Percentiles rank a stretch among this genome's conserved stretches.
Conservation (phyloP, 139 green algal genomes). For the Chlorella sp. region DNA sequence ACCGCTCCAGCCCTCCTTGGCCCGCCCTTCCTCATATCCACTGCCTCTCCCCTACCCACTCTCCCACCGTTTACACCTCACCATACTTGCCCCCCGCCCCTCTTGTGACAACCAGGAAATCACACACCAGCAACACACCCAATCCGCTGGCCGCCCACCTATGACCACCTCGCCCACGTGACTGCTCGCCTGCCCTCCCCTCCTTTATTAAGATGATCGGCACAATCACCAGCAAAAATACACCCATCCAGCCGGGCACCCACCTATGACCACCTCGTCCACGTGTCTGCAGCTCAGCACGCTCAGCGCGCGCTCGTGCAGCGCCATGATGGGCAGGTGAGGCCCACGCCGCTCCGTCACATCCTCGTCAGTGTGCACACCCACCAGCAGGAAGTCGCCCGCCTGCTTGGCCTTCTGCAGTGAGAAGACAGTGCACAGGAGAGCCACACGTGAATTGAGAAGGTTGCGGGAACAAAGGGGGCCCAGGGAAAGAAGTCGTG, state of each 20-base stretch:
- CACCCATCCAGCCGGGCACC: neutral
- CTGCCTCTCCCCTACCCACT: too few relatives aligned
- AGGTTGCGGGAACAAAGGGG: too few relatives aligned
- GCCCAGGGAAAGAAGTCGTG: too few relatives aligned
- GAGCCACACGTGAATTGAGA: neutral
- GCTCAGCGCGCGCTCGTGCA: conserved; percentile 95
- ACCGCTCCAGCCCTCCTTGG: too few relatives aligned
- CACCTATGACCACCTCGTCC: conserved; percentile 96
- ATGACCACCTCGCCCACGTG: conserved; percentile 98
- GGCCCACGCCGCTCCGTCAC: conserved; percentile 77
- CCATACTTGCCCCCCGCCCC: too few relatives aligned
- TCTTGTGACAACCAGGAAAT: too few relatives aligned
- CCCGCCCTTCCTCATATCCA: neutral
- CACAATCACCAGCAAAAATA: neutral
- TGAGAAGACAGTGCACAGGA: neutral
- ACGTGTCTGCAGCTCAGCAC: conserved; percentile 97
- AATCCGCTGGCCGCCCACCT: conserved; percentile 44
- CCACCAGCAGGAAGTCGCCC: conserved; percentile 98
- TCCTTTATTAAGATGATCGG: neutral
- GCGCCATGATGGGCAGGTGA: conserved; percentile 97
- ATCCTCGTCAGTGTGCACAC: conserved; percentile 95
- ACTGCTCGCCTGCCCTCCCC: conserved; percentile 51
- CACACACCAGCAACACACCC: neutral
- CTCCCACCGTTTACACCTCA: neutral
- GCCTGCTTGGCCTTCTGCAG: conserved; percentile 67